Evolutionary conservation across 1,284 basidiomycete species (phyloP), one percentile per base, ranked within the genome.

Genomic region (Xanthoconium separans): DNA sequence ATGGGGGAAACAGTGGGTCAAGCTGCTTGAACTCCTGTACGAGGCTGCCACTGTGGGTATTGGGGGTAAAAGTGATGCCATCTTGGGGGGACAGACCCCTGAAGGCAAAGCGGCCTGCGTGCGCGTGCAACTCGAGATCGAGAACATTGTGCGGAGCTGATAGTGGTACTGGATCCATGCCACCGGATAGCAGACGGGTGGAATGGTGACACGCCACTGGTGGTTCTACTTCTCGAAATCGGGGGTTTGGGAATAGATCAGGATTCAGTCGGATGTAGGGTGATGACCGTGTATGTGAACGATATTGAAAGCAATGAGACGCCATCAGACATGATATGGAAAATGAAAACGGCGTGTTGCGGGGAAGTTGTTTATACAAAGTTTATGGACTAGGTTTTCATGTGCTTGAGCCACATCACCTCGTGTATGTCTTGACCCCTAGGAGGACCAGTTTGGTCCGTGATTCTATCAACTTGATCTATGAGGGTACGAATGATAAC

Each of bases 1-100:
- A 6, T 95, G 85, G 80, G 91, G 93, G 3, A 72, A 74, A 42
- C 94, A 96, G 71, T 89, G 90, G 77, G 72, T 82, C 53, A 95
- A 95, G 68, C 69, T 94, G 44, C 76, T 93, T 37, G 78, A 74
- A 30, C 72, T 87, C 3, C 71, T 94, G 12, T 83, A 87, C 60
- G 77, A 84, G 48, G 83, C 84, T 10, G 78, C 82, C 40, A 85
- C 80, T 0, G 66, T 66, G 5, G 84, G 85, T 4, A 69, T 83
- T 42, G 74, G 74, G 70, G 73, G 53, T 10, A 57, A 61, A 37
- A 49, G 55, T 37, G 55, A 52, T 53, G 50, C 46, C 46, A 13
- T 75, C 29, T 75, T 89, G 31, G 87, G 87, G 15, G 84, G 84
- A 0, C 61, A 69, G 40, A 75, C 74, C 2, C 72, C 81, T 6